phyloP scores from a whole-genome alignment of 352 stramenopile species.

The Globisporangium cederbergense region DNA sequence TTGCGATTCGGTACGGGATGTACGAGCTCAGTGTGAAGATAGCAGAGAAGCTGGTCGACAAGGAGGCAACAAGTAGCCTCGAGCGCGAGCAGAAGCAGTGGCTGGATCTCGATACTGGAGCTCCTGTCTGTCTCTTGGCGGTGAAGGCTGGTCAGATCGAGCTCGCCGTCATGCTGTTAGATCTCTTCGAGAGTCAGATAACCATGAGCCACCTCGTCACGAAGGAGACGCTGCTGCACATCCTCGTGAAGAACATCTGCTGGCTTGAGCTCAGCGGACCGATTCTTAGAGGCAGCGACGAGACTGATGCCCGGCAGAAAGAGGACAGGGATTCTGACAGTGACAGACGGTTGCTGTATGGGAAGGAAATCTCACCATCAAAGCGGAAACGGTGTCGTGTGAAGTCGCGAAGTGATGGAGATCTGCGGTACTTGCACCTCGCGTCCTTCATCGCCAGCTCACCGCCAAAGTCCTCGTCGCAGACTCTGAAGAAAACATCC shows the following conservation, averaged over 20 bases:
- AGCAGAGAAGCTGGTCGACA: conserved; percentile 1
- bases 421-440: conserved; percentile 29
- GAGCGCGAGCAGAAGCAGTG: conserved; percentile 20
- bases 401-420: conserved; percentile 50
- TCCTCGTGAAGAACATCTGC: conserved; percentile 40
- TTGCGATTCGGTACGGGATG: conserved; percentile 60
- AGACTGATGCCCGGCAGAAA: neutral
- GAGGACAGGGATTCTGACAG: neutral
- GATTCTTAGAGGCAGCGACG: neutral
- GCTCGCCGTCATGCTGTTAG: conserved; percentile 49
- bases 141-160: conserved; percentile 60
- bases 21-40: conserved; percentile 42
- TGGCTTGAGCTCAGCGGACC: conserved; percentile 28
- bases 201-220: conserved; percentile 20
- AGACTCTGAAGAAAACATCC: conserved; percentile 1
- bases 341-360: neutral
- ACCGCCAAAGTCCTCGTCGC: neutral
- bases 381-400: conserved; percentile 27
- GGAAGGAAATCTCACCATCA: conserved; percentile 5
- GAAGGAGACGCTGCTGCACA: conserved; percentile 36
- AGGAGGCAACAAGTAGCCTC: neutral
- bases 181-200: conserved; percentile 26
- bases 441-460: conserved; percentile 6
- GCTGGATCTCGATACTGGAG: conserved; percentile 48
- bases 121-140: conserved; percentile 40